phyloP scores from a whole-genome alignment of 768 basidiomycete species.

The Dioszegia hungarica region DNA sequence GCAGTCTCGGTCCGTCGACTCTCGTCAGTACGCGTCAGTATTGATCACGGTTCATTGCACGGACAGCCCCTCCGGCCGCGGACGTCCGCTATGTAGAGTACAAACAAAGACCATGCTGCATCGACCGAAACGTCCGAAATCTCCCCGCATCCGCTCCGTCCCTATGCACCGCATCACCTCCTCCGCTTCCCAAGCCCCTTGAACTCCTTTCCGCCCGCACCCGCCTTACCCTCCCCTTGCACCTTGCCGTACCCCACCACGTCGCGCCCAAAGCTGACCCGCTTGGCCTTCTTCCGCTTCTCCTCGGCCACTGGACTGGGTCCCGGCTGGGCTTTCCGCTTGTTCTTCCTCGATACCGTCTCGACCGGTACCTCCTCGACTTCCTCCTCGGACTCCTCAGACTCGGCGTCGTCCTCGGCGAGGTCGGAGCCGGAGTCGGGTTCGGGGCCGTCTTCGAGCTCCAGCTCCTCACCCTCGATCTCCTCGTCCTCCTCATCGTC shows the following conservation, averaged over 20 bases:
- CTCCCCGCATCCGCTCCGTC: too few species aligned
- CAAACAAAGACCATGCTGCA: too few species aligned
- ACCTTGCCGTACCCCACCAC: conserved; percentile 1
- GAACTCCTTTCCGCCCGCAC: neutral
- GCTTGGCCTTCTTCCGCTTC: conserved; percentile 26
- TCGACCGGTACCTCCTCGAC: conserved; percentile 9
- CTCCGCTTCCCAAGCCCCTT: neutral
- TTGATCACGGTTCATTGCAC: too few species aligned
- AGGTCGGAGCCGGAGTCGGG: conserved; percentile 45
- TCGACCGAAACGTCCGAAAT: too few species aligned
- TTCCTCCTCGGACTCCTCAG: conserved; percentile 35
- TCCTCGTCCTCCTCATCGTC: conserved; percentile 29
- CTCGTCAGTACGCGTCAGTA: too few species aligned
- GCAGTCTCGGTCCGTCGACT: too few species aligned
- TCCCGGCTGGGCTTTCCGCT: conserved; percentile 27
- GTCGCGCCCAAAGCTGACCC: conserved; percentile 27
- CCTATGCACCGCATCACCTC: neutral
- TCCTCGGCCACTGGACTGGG: neutral
- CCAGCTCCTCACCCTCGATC: conserved; percentile 30
- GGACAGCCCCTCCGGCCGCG: too few species aligned
- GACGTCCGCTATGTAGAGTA: too few species aligned
- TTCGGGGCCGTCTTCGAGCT: conserved; percentile 42
- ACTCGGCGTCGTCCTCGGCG: conserved; percentile 51
- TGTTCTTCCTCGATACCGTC: conserved; percentile 19
- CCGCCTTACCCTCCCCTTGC: neutral